phyloP scores from a whole-genome alignment of 2,329 filamentous ascomycete genomes.

The Penicillium sp. region DNA sequence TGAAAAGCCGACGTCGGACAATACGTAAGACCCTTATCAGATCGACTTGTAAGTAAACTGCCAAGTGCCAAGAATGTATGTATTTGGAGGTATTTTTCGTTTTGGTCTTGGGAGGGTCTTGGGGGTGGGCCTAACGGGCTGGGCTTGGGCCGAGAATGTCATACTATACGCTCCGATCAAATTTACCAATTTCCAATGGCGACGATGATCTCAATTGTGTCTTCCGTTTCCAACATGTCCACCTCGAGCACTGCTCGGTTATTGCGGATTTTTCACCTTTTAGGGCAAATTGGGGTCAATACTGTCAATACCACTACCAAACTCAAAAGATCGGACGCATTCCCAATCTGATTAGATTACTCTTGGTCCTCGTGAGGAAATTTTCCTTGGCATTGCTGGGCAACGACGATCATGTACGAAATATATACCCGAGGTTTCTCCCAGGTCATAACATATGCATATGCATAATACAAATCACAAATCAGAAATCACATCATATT shows the following conservation, averaged over 20 bases:
- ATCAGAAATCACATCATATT: neutral
- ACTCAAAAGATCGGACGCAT: neutral
- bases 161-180: neutral
- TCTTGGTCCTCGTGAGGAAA: neutral
- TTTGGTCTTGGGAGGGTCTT: neutral
- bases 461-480: neutral
- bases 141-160: neutral
- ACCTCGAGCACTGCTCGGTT: neutral
- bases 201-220: neutral
- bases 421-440: too few species aligned
- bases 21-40: conserved; percentile 3
- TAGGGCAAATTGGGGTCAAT: neutral
- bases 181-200: neutral
- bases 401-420: too few species aligned
- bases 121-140: neutral
- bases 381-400: neutral
- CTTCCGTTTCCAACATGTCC: neutral
- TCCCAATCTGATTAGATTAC: conserved; percentile 5
- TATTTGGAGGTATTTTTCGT: neutral
- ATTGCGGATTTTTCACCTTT: neutral
- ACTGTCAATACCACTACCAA: neutral
- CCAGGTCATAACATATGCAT: neutral
- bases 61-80: neutral
- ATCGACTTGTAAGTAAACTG: neutral
- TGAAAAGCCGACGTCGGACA: conserved; percentile 1